Evolutionary conservation across 208 protist genomes (phyloP).

Genomic region (Acanthamoeba divionensis): DNA sequence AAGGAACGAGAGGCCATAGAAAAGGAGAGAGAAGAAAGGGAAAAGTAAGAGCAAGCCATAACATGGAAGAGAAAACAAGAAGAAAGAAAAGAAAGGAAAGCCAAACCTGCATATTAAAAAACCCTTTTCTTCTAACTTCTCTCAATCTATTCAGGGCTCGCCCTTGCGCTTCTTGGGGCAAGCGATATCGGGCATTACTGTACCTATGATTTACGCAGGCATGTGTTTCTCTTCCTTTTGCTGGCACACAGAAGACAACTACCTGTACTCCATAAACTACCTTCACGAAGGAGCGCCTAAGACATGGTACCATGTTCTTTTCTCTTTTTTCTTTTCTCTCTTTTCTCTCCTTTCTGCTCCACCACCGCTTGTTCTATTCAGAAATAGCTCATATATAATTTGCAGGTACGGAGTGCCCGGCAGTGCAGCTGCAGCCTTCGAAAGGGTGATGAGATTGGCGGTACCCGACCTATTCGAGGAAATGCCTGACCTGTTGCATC

Average conservation of each 20-base stretch:
- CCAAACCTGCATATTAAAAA: too few species aligned
- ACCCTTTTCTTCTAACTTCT: too few species aligned
- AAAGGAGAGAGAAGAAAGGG: too few species aligned
- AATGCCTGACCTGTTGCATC: slow-evolving; percentile 76
- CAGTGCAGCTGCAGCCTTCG: slow-evolving; percentile 63
- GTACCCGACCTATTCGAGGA: slow-evolving; percentile 63
- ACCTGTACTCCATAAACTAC: slow-evolving; percentile 81
- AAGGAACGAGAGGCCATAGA: too few species aligned
- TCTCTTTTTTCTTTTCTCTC: background rate
- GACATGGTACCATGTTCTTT: slow-evolving; percentile 75
- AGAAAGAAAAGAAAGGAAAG: too few species aligned
- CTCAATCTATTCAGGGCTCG: too few species aligned
- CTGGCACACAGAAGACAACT: slow-evolving; percentile 84
- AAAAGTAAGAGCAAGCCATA: too few species aligned
- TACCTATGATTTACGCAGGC: slow-evolving; percentile 78
- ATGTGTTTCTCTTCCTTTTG: slow-evolving; percentile 79
- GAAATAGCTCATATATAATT: background rate
- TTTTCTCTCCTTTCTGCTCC: background rate
- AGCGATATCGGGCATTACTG: slow-evolving; percentile 31
- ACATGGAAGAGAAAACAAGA: too few species aligned
- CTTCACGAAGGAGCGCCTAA: slow-evolving; percentile 77
- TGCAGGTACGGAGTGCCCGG: slow-evolving; percentile 46
- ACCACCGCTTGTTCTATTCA: background rate
- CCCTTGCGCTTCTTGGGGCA: slow-evolving; percentile 36
- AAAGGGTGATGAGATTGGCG: slow-evolving; percentile 59